Conservation (phyloP, 2,329 filamentous ascomycete species). For the Calonectria pauciramosa region DNA sequence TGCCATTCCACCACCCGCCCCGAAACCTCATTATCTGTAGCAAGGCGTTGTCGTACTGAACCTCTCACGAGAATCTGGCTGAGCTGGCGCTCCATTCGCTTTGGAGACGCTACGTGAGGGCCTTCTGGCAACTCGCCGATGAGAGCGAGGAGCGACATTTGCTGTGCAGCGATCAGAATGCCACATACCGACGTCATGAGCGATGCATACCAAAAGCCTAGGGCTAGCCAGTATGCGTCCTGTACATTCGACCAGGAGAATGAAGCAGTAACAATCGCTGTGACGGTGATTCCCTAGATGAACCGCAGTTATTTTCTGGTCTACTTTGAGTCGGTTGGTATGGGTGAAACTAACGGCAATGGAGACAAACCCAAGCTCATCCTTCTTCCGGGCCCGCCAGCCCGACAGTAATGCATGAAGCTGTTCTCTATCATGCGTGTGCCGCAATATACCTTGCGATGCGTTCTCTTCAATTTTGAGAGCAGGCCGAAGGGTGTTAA, state of each 20-base stretch:
- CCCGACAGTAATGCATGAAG: background rate
- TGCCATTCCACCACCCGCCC: background rate
- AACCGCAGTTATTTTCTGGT: background rate
- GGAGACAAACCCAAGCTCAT: conserved; percentile 13
- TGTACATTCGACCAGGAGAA: conserved; percentile 11
- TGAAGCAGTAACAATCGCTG: conserved; percentile 4
- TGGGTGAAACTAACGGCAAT: background rate
- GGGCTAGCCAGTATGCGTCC: conserved; percentile 5
- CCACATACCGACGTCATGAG: conserved; percentile 14
- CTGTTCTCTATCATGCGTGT: background rate
- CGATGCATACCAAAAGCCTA: conserved; percentile 3
- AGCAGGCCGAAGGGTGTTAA: conserved; percentile 3
- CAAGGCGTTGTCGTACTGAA: background rate
- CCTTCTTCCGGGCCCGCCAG: conserved; percentile 12
- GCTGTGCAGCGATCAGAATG: conserved; percentile 13
- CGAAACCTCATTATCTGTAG: background rate
- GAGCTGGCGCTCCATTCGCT: conserved; percentile 6
- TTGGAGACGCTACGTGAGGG: background rate
- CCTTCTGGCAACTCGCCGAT: conserved; percentile 5
- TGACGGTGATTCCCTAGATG: background rate
- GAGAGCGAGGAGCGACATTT: conserved; percentile 12
- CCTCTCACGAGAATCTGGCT: background rate
- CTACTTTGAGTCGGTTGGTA: background rate
- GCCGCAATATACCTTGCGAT: background rate
- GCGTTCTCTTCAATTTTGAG: conserved; percentile 1